phyloP scores from a whole-genome alignment of 1,284 basidiomycete genomes.

The Apiotrichum mycotoxinovorans region DNA sequence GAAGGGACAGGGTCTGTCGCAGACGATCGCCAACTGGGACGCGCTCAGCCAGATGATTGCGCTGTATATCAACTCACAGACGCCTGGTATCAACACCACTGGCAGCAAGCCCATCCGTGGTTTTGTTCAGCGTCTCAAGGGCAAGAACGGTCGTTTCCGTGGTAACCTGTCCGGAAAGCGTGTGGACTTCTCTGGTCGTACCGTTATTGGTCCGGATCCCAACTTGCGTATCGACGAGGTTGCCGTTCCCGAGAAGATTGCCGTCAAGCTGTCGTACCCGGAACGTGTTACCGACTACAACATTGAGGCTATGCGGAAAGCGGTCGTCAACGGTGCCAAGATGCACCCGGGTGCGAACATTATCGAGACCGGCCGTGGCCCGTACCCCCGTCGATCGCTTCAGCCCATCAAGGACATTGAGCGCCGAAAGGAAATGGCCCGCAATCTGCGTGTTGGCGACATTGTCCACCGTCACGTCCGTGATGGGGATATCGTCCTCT shows the following conservation, averaged over 20 bases:
- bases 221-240: conserved; percentile 98
- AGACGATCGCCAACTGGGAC: conserved; percentile 97
- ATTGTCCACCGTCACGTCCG: conserved; percentile 65
- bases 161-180: conserved; percentile 98
- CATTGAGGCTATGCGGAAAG: conserved; percentile 70
- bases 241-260: conserved; percentile 92
- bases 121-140: conserved; percentile 96
- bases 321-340: conserved; percentile 85
- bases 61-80: conserved; percentile 97
- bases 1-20: conserved; percentile 81
- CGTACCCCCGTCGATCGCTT: conserved; percentile 21
- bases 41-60: conserved; percentile 91
- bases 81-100: conserved; percentile 83
- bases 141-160: conserved; percentile 97
- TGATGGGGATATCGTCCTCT: conserved; percentile 95
- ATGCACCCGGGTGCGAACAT: conserved; percentile 93
- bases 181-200: conserved; percentile 97
- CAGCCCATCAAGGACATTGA: conserved; percentile 38
- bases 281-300: conserved; percentile 94
- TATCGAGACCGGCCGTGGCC: conserved; percentile 60
- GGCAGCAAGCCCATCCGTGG: conserved; percentile 87
- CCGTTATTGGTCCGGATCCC: conserved; percentile 98
- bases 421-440: conserved; percentile 36
- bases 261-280: conserved; percentile 93
- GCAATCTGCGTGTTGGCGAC: conserved; percentile 46